These are phyloP conservation scores for Diaporthe eres DNA, from an alignment of 2,329 filamentous ascomycete species.

Conservation along the genomic window DNA sequence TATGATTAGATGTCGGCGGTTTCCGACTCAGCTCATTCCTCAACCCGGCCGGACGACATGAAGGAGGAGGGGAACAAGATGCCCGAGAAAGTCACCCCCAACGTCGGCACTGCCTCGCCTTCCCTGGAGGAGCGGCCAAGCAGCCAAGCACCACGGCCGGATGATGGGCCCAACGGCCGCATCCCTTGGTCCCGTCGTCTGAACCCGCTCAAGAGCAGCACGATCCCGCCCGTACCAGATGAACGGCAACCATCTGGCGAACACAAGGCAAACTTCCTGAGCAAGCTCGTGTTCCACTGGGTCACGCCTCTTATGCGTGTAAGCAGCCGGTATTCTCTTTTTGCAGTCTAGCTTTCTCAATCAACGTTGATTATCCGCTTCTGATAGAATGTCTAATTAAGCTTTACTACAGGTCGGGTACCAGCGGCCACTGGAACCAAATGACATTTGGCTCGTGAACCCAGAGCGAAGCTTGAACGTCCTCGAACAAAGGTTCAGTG, in stretches of 20 bases:
- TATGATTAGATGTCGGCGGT: conserved; percentile 20
- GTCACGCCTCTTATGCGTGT: conserved; percentile 85
- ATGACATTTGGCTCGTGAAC: conserved; percentile 92
- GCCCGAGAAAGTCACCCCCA: neutral
- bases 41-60: neutral
- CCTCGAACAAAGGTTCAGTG: conserved; percentile 75
- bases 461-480: conserved; percentile 80
- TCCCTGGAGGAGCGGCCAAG: conserved; percentile 6
- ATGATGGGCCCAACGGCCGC: neutral
- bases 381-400: neutral
- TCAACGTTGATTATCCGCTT: too few species aligned
- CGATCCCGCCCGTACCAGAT: conserved; percentile 68
- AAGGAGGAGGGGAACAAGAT: neutral
- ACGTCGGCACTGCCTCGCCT: conserved; percentile 5
- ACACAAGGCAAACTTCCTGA: conserved; percentile 80
- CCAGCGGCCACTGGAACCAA: conserved; percentile 83
- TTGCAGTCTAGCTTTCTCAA: too few species aligned
- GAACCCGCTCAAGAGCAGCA: conserved; percentile 74
- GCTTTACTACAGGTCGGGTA: conserved; percentile 74
- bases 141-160: neutral
- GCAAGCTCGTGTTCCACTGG: conserved; percentile 87
- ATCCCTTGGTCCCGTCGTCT: conserved; percentile 72
- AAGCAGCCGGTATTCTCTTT: neutral
- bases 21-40: neutral
- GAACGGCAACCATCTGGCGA: conserved; percentile 74